phyloP scores from a whole-genome alignment of 805 yeast species.

The Kazachstania martiniae region DNA sequence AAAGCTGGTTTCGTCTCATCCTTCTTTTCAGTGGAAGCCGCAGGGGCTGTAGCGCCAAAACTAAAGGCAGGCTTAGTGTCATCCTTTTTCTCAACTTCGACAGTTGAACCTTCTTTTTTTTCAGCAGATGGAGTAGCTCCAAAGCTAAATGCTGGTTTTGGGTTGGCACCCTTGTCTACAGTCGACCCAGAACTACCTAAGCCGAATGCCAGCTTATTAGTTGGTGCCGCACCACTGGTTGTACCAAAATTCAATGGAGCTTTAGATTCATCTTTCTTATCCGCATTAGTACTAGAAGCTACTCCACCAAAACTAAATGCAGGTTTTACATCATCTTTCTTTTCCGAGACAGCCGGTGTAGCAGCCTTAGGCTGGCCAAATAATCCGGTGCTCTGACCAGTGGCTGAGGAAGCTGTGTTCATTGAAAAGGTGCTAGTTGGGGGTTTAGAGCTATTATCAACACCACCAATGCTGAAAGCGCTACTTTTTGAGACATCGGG shows the following conservation, averaged over 20 bases:
- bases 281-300: not conserved
- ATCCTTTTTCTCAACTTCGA: constrained; percentile 1
- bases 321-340: constrained; percentile 6
- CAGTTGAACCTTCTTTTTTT: not conserved
- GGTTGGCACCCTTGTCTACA: not conserved
- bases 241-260: not conserved
- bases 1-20: constrained; percentile 11
- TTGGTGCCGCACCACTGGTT: not conserved
- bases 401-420: not conserved
- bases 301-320: constrained; percentile 11
- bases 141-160: not conserved
- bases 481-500: not conserved
- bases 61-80: constrained; percentile 10
- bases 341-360: too few relatives aligned
- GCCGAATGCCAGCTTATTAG: not conserved
- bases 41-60: constrained; percentile 7
- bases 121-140: not conserved
- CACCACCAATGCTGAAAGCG: not conserved
- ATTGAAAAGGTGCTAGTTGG: not conserved
- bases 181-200: not conserved
- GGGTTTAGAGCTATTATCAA: not conserved
- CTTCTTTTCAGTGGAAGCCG: constrained; percentile 1
- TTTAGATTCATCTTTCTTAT: constrained; percentile 5
- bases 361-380: too few relatives aligned
- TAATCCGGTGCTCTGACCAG: not conserved